Evolutionary conservation across 179 eudicot genomes (phyloP).

Genomic region (Beta corolliflora): DNA sequence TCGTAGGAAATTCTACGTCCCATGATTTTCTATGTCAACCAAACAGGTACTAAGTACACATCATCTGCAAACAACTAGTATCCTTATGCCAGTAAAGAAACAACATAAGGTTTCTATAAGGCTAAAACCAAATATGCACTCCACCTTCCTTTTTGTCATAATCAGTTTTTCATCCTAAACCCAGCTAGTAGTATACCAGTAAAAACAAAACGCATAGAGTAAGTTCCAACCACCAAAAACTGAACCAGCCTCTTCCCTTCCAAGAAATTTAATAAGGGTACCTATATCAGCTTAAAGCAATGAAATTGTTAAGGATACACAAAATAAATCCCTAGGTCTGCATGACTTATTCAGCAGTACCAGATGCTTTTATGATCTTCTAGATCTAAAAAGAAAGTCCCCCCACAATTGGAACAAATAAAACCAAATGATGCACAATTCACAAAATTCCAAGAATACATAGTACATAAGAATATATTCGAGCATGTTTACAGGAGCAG

Average conservation of each 20-base stretch:
- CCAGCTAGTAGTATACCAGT: not conserved
- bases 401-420: too few species aligned
- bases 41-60: too few species aligned
- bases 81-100: too few species aligned
- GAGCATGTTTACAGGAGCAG: slow-evolving; percentile 16
- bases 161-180: not conserved
- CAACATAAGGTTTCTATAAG: too few species aligned
- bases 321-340: not conserved
- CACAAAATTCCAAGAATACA: not conserved
- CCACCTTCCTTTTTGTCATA: not conserved
- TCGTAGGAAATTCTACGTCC: too few species aligned
- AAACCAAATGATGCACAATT: not conserved
- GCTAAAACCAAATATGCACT: not conserved
- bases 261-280: not conserved
- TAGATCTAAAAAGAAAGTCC: not conserved
- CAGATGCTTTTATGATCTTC: not conserved
- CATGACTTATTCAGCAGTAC: not conserved
- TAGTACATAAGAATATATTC: not conserved
- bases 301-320: not conserved
- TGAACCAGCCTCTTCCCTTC: not conserved
- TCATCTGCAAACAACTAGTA: too few species aligned
- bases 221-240: not conserved
- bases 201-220: too few species aligned
- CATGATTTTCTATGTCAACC: too few species aligned
- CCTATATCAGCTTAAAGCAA: not conserved